A percentile compares a stretch with the other conserved stretches of the same genome.
Conservation (phyloP, 2,329 filamentous ascomycete species). For the Neonectria sp. region DNA sequence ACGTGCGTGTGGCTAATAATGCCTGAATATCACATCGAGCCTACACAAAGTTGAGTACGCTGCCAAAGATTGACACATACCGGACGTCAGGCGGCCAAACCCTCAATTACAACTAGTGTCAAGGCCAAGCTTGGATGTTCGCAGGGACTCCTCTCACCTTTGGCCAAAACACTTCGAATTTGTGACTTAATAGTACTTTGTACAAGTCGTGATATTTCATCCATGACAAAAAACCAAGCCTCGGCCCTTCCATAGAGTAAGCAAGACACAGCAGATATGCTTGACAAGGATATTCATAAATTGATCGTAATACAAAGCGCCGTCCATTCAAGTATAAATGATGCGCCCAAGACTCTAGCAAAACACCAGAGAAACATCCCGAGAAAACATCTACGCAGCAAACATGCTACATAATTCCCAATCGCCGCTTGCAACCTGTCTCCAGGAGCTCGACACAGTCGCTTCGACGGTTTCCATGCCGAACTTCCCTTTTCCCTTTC, state of each 20-base stretch:
- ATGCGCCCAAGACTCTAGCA: neutral
- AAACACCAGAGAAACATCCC: neutral
- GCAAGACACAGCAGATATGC: neutral
- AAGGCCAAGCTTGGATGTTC: neutral
- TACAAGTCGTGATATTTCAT: neutral
- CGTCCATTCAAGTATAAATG: neutral
- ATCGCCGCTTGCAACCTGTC: conserved; percentile 47
- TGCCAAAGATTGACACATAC: too few species aligned
- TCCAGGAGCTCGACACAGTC: conserved; percentile 48
- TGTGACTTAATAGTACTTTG: conserved; percentile 21
- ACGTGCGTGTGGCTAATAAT: too few species aligned
- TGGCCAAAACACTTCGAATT: neutral
- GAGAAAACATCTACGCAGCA: conserved; percentile 33
- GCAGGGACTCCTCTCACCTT: neutral
- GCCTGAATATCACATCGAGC: too few species aligned
- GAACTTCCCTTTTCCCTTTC: conserved; percentile 39
- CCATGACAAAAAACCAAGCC: neutral
- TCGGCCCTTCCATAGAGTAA: too few species aligned
- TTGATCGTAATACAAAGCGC: conserved; percentile 1
- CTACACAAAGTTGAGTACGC: too few species aligned
- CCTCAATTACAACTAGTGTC: too few species aligned
- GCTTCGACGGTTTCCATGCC: conserved; percentile 44
- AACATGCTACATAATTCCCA: conserved; percentile 50
- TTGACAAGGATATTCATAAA: neutral
- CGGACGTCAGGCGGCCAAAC: too few species aligned